Conservation (phyloP, 306 rosid species). For the Abrus precatorius region DNA sequence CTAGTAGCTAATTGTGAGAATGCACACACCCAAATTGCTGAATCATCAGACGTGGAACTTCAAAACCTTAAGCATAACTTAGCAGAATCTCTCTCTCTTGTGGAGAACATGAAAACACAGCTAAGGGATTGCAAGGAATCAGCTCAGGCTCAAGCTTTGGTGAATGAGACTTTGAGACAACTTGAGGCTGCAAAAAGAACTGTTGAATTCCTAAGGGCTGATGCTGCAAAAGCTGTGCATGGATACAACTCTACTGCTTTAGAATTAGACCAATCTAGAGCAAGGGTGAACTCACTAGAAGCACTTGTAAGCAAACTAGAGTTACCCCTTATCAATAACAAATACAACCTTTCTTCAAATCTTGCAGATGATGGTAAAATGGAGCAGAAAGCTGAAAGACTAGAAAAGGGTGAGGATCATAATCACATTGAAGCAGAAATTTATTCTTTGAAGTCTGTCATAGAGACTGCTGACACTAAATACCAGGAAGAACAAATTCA, state of each 20-base stretch:
- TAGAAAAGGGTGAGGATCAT: slow-evolving; percentile 19
- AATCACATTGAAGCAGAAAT: slow-evolving; percentile 58
- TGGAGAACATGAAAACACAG: slow-evolving; percentile 71
- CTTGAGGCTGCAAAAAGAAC: slow-evolving; percentile 79
- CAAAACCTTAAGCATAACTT: slow-evolving; percentile 68
- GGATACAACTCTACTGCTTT: slow-evolving; percentile 56
- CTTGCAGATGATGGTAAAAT: slow-evolving; percentile 33
- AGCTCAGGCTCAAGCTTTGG: slow-evolving; percentile 67
- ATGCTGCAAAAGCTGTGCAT: slow-evolving; percentile 64
- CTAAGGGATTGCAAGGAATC: slow-evolving; percentile 65
- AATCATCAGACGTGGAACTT: slow-evolving; percentile 60
- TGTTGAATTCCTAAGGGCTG: slow-evolving; percentile 70
- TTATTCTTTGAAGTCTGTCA: slow-evolving; percentile 55
- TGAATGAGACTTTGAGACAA: slow-evolving; percentile 73
- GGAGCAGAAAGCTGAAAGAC: slow-evolving; percentile 44
- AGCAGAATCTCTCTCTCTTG: slow-evolving; percentile 68
- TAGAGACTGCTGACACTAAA: slow-evolving; percentile 77
- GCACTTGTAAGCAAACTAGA: slow-evolving; percentile 64
- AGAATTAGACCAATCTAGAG: slow-evolving; percentile 73
- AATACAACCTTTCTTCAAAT: slow-evolving; percentile 36
- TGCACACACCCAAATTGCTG: slow-evolving; percentile 60
- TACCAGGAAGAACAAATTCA: slow-evolving; percentile 78
- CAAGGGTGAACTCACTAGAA: slow-evolving; percentile 61
- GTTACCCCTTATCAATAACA: slow-evolving; percentile 41
- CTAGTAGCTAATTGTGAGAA: slow-evolving; percentile 64